phyloP scores from a whole-genome alignment of 208 protist genomes.

The Paratrypanosoma confusum region DNA sequence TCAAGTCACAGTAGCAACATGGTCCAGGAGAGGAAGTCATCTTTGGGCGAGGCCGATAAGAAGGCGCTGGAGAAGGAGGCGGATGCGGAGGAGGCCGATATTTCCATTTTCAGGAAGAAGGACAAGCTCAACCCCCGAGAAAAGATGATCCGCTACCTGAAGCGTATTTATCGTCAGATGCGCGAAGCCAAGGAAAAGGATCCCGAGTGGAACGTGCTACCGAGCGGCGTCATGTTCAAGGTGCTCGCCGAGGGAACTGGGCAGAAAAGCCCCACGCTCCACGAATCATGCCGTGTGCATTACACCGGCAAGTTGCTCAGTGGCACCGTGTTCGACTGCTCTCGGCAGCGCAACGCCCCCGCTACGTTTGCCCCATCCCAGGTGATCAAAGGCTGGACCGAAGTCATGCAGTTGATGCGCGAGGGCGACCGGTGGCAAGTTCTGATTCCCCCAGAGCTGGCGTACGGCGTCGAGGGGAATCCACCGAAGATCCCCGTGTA shows the following conservation, averaged over 20 bases:
- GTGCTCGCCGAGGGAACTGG: constrained; percentile 34
- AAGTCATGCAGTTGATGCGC: constrained; percentile 80
- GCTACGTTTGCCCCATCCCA: constrained; percentile 32
- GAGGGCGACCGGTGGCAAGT: constrained; percentile 72
- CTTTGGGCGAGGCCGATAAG: too few species aligned
- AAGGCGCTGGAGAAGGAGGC: too few species aligned
- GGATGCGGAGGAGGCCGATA: too few species aligned
- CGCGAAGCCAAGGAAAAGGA: constrained; percentile 20
- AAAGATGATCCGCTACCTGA: constrained; percentile 36
- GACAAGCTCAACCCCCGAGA: too few species aligned
- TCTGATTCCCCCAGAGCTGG: constrained; percentile 56
- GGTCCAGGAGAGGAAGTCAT: too few species aligned
- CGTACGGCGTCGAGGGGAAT: constrained; percentile 46
- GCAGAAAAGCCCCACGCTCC: constrained; percentile 22
- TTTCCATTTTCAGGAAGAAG: too few species aligned
- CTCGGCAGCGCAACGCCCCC: constrained; percentile 32
- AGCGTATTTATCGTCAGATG: constrained; percentile 27
- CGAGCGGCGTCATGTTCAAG: constrained; percentile 60
- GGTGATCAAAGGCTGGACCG: constrained; percentile 45
- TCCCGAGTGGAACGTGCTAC: constrained; percentile 43
- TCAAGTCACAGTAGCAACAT: too few species aligned
- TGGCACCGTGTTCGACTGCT: constrained; percentile 41
- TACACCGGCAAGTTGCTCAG: constrained; percentile 51
- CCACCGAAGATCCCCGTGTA: constrained; percentile 23
- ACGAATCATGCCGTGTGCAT: constrained; percentile 58